Evolutionary conservation across 495 filamentous ascomycete species (phyloP), one percentile per base, ranked within the genome.

Genomic region (Hypoxylon perforatum): DNA sequence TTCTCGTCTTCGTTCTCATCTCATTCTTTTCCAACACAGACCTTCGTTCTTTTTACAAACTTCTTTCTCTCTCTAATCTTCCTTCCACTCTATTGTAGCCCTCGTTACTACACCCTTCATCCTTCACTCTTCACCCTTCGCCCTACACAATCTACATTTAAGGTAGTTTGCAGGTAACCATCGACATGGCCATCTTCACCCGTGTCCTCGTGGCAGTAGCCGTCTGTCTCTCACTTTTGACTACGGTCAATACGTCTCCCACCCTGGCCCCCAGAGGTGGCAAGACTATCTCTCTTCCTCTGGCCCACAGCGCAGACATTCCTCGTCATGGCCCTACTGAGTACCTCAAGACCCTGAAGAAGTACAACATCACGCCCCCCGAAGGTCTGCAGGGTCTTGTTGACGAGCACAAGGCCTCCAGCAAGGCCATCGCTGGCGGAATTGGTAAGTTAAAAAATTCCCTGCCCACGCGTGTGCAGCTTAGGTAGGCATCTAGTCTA

Each of bases 341-440:
- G 22, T 56, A 73, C 14, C 70, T 75, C 41, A 70, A 59, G 59
- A 70, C 63, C 6, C 18, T 75, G 66, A 75, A 70, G 66, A 75
- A 75, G 50, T 73, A 63, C 48, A 70, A 75, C 9, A 56, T 69
- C 23, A 45, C 70, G 12, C 52, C 73, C 28, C 72, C 72, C 9
- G 25, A 68, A 11, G 66, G 70, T 19, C 45, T 75, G 21, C 69
- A 75, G 55, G 41, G 73, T n/a, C 41, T 61, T 19, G 72, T 75
- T 10, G 70, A 75, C 38, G 44, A 65, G 11, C 66, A 75, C 47
- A 69, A 69, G 38, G 41, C 50, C 10, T 42, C 44, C 17, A 59
- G 58, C 21, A 59, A 72, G 59, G 39, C 50, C 17, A 51, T 62
- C 1, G 18, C 56, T 17, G 53, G 14, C 17, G 53, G 61, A 12